Percentiles rank a stretch among this genome's conserved stretches.
Evolutionary conservation across 2,329 filamentous ascomycete species (phyloP).

Genomic region (Epichloe sylvatica): DNA sequence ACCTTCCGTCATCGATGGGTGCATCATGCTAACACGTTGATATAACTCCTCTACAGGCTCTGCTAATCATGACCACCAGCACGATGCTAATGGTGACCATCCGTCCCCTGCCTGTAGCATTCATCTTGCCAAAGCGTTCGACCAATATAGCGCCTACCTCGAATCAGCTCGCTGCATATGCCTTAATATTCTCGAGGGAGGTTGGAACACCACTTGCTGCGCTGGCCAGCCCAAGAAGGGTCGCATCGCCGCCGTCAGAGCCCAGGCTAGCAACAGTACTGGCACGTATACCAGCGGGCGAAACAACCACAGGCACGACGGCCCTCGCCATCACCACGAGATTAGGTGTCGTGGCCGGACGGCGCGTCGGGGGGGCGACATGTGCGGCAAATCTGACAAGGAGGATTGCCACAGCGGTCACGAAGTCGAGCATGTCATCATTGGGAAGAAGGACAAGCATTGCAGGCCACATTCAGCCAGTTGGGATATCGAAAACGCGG

Average conservation of each 20-base stretch:
- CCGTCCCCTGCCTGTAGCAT: conserved; percentile 16
- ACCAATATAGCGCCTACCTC: conserved; percentile 22
- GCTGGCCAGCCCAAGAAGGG: conserved; percentile 5
- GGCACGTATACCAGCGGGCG: conserved; percentile 4
- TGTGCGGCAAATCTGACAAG: conserved; percentile 3
- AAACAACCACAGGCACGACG: conserved; percentile 2
- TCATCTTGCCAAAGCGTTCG: conserved; percentile 20
- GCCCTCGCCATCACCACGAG: conserved; percentile 11
- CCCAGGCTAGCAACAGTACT: not conserved
- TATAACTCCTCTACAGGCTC: conserved; percentile 4
- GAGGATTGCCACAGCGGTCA: conserved; percentile 7
- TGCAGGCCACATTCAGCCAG: not conserved
- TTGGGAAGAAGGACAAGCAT: not conserved
- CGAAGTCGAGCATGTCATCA: conserved; percentile 3
- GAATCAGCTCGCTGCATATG: conserved; percentile 25
- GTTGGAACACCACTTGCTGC: conserved; percentile 17
- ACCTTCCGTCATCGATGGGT: not conserved
- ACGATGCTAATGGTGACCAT: conserved; percentile 15
- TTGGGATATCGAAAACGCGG: conserved; percentile 15
- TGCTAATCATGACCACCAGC: conserved; percentile 12
- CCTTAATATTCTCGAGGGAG: conserved; percentile 18
- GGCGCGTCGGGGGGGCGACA: conserved; percentile 5
- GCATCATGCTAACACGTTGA: not conserved
- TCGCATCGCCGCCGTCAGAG: not conserved
- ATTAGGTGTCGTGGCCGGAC: conserved; percentile 11